These are phyloP conservation scores for Aaosphaeria arxii DNA, from an alignment of 2,329 filamentous ascomycete genomes.

Conservation along the genomic window DNA sequence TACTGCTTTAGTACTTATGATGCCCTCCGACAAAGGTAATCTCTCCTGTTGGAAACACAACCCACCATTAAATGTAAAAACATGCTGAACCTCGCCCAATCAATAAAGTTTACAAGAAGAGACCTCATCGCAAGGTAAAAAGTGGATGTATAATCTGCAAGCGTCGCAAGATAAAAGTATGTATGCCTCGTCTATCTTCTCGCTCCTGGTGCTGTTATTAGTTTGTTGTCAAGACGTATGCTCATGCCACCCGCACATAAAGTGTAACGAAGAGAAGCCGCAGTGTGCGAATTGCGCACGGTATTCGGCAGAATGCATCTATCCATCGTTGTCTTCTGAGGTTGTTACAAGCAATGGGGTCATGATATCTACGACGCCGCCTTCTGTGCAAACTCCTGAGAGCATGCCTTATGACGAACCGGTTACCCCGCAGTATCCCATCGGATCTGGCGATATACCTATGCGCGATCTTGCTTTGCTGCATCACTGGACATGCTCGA, in stretches of 20 bases:
- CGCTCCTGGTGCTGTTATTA: not conserved
- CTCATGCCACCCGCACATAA: not conserved
- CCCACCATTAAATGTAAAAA: too few relatives aligned
- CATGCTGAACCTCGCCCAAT: not conserved
- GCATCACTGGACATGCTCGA: slow-evolving; percentile 16
- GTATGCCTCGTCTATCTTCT: not conserved
- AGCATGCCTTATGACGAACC: slow-evolving; percentile 6
- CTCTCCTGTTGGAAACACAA: too few relatives aligned
- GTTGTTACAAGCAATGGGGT: slow-evolving; percentile 1
- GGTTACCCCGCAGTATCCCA: not conserved
- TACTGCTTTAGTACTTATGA: too few relatives aligned
- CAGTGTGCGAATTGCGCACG: slow-evolving; percentile 14
- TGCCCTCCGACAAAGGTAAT: too few relatives aligned
- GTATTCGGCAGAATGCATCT: slow-evolving; percentile 13
- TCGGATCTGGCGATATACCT: slow-evolving; percentile 2
- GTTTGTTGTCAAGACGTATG: not conserved
- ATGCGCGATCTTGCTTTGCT: slow-evolving; percentile 11
- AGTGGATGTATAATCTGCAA: slow-evolving; percentile 11
- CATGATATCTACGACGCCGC: slow-evolving; percentile 2
- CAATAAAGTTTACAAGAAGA: slow-evolving; percentile 11
- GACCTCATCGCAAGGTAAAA: slow-evolving; percentile 13
- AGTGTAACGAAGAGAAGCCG: slow-evolving; percentile 18
- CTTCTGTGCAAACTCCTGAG: slow-evolving; percentile 4
- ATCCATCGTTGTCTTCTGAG: slow-evolving; percentile 4
- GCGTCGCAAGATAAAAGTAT: slow-evolving; percentile 12